Evolutionary conservation across 495 filamentous ascomycete species (phyloP), one percentile per base, ranked within the genome.

Genomic region (Cercophora newfieldiana): DNA sequence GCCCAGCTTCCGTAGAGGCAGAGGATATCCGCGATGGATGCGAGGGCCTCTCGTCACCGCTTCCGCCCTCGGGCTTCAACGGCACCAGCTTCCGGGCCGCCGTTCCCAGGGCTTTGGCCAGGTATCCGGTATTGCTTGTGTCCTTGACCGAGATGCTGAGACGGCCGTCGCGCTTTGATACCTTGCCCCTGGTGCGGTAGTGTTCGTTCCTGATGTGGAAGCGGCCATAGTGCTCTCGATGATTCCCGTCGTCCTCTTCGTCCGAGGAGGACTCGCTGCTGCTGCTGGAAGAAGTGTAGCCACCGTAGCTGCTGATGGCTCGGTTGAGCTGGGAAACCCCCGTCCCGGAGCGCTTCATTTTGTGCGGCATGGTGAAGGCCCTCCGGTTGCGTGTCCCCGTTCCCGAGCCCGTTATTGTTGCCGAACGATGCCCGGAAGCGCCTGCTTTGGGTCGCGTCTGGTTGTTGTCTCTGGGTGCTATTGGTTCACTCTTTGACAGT

Each of bases 71-170:
- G 6, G 57, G 70, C 10, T 62, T 68, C 10, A 62, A 53, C 0
- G 75, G 68, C 7, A 74, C 69, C 26, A 79, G 71, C 61, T 78
- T 77, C 55, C 74, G 72, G 18, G 87, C 75, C 6, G 84, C 82
- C 0, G 83, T 81, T 7, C 89, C 90, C 1, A 91, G 77, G n/a
- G 88, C 87, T 69, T 89, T 89, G 22, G 88, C 88, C 44, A 90
- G 76, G 68, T 90, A 90, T 4, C 89, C 89, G 3, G 75, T 85
- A 63, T 88, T 87, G 59, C 80, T 82, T 2, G 85, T 87, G 70
- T 91, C 86, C 60, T 89, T 88, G 71, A 92, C 78, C n/a, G 84
- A 86, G 59, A 93, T 90, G 59, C 82, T 84, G 18, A 93, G 76
- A 25, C 90, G 81, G 7, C 90, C 90, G 71, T 92, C 90, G n/a